A percentile compares a stretch with the other conserved stretches of the same genome.
phyloP scores from a whole-genome alignment of 2,329 filamentous ascomycete species.

The Fonsecaea pedrosoi region DNA sequence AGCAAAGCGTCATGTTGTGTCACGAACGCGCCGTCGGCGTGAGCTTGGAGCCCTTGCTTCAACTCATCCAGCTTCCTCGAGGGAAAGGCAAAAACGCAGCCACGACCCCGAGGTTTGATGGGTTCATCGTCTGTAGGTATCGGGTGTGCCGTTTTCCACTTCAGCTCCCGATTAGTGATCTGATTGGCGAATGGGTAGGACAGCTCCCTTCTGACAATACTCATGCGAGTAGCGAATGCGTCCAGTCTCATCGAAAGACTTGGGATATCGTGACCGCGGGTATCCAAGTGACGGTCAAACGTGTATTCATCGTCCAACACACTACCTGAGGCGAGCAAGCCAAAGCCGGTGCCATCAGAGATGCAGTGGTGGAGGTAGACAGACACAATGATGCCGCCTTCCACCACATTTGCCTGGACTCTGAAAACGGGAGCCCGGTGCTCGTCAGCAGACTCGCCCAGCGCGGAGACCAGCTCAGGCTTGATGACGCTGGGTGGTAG shows the following conservation, averaged over 20 bases:
- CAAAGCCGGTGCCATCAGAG: slow-evolving; percentile 39
- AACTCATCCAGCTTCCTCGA: slow-evolving; percentile 23
- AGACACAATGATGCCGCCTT: slow-evolving; percentile 39
- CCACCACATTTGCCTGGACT: slow-evolving; percentile 38
- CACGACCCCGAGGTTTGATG: slow-evolving; percentile 32
- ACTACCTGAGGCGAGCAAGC: slow-evolving; percentile 35
- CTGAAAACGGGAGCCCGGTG: slow-evolving; percentile 37
- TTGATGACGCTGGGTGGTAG: slow-evolving; percentile 37
- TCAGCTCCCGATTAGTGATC: slow-evolving; percentile 32
- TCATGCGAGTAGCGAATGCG: slow-evolving; percentile 35
- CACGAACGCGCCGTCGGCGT: slow-evolving; percentile 24
- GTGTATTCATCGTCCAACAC: slow-evolving; percentile 33
- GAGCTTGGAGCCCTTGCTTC: slow-evolving; percentile 19
- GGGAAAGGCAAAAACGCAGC: slow-evolving; percentile 37
- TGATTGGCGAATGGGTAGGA: slow-evolving; percentile 34
- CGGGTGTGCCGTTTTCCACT: slow-evolving; percentile 25
- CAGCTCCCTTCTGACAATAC: slow-evolving; percentile 33
- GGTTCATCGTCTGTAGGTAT: neutral
- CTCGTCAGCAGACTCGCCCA: slow-evolving; percentile 35
- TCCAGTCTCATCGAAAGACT: slow-evolving; percentile 33
- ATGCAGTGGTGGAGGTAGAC: slow-evolving; percentile 41
- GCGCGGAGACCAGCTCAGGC: slow-evolving; percentile 37
- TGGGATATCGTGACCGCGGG: slow-evolving; percentile 18
- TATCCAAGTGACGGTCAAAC: slow-evolving; percentile 33
- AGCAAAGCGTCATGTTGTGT: slow-evolving; percentile 37